Evolutionary conservation across 2,329 filamentous ascomycete genomes (phyloP), one percentile per base, ranked within the genome.

Genomic region (Cordyceps militaris): DNA sequence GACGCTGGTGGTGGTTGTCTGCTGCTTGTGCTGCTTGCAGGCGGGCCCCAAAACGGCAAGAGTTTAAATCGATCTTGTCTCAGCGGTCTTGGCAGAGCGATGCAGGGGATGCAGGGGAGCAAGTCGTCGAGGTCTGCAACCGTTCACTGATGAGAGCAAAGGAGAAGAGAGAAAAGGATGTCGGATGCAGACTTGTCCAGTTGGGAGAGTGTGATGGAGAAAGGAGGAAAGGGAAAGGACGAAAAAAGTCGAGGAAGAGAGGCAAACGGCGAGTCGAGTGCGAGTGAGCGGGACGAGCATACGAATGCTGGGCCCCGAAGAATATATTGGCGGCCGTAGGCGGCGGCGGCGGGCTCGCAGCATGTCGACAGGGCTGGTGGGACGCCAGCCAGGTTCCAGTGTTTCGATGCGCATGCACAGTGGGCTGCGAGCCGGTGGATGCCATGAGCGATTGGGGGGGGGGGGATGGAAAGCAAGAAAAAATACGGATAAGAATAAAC

Each of bases 211-310:
- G 2, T 23, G 36, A 42, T 38, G 34, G 14, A 40, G 46, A 23
- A 14, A n/a, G n/a, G 23, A 23, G 26, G 28, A 34, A 21, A 28
- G n/a, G 28, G 3, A 23, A 23, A 9, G 21, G n/a, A 44, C n/a
- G 50, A 32, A 10, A 34, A 21, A 23, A 51, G 32, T 11, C 3
- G 30, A 36, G 21, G n/a, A 14, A 23, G 16, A 54, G n/a, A 30
- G 51, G 38, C 51, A 54, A 54, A 54, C 51, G 40, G 51, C 51
- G 28, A 54, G 51, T 54, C 51, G 40, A 54, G 51, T 19, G 46
- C 51, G 40, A 54, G 51, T 19, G 46, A 54, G 38, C n/a, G 11
- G 50, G 24, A 40, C n/a, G 14, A 30, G 38, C 24, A 53, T 52
- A 16, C 10, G 49, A 21, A 51, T 52, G 36, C 49, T 52, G 36